Evolutionary conservation across 495 filamentous ascomycete species (phyloP), one percentile per base, ranked within the genome.

Genomic region (Glarea lozoyensis): DNA sequence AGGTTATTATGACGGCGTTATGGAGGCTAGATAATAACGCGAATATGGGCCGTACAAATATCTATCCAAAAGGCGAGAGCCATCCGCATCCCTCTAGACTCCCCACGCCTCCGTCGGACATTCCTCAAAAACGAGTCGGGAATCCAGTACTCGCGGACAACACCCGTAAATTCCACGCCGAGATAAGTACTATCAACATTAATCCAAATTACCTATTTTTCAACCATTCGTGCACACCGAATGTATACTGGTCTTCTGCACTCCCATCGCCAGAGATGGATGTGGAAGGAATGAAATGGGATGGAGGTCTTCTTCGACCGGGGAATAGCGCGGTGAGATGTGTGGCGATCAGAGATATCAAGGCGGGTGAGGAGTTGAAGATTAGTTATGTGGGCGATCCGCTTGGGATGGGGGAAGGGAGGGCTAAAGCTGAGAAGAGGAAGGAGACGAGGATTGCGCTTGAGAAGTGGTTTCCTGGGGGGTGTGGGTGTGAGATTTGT

Each of bases 371-470:
- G 16, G 40, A 55, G 27, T 23, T 48, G 13, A 45, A 40, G 13
- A 51, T 55, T 33, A 45, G 29, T n/a, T 55, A 55, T 31, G 29
- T 55, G 16, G 45, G 43, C 0, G 35, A 54, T 48, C 42, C 46
- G 9, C 12, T 44, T 10, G 49, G 49, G 2, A 21, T 2, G 9
- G 21, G 31, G 2, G 30, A 10, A 3, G 45, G 21, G 11, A 29
- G 13, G 10, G 38, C 35, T 38, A 17, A 29, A 3, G 21, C 35
- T 27, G 21, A 15, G 4, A 22, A 30, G 13, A 6, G 49, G 11
- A n/a, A 1, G 16, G 42, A 25, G 5, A 53, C 35, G 37, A 40
- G 52, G 17, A 27, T 3, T 1, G 27, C 22, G 35, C 24, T 55
- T 1, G 24, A 38, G 20, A 55, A 50, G 37, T 55, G 52, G 52